Evolutionary conservation across 495 filamentous ascomycete genomes (phyloP).

Genomic region (Glonium stellatum): DNA sequence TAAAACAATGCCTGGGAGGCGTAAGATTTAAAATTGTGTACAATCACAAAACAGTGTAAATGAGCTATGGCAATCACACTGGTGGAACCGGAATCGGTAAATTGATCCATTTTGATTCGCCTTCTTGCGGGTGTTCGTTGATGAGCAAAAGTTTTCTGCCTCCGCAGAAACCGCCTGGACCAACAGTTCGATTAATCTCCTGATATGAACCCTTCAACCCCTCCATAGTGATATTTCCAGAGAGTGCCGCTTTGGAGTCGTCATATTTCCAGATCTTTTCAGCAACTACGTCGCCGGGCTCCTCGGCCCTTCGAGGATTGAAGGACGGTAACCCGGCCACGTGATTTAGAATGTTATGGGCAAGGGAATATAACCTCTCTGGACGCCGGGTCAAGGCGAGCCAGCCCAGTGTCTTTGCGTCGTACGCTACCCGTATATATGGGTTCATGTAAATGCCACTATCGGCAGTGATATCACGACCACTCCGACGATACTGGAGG

Average conservation of each 20-base stretch:
- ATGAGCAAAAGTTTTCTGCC: conserved; percentile 20
- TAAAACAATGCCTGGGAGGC: too few relatives aligned
- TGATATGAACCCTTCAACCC: conserved; percentile 8
- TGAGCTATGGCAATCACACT: neutral
- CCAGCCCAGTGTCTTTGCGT: conserved; percentile 17
- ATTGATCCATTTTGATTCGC: conserved; percentile 20
- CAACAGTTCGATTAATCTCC: conserved; percentile 7
- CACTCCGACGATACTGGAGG: conserved; percentile 12
- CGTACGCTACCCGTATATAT: conserved; percentile 32
- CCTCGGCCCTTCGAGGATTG: conserved; percentile 17
- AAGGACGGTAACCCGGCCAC: conserved; percentile 12
- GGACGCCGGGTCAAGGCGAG: conserved; percentile 24
- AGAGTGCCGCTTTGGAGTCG: conserved; percentile 7
- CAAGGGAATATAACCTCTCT: conserved; percentile 18
- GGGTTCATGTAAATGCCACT: conserved; percentile 34
- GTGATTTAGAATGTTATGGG: conserved; percentile 20
- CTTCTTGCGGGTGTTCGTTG: conserved; percentile 17
- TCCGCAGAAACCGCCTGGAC: conserved; percentile 24
- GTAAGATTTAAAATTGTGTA: too few relatives aligned
- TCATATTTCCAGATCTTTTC: conserved; percentile 23
- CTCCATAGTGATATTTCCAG: neutral
- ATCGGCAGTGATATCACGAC: conserved; percentile 3
- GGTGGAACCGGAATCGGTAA: conserved; percentile 9
- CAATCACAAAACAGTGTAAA: too few relatives aligned
- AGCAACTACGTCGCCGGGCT: conserved; percentile 13